Evolutionary conservation across 352 stramenopile genomes (phyloP), one percentile per base, ranked within the genome.

Genomic region (Globisporangium paddicum): DNA sequence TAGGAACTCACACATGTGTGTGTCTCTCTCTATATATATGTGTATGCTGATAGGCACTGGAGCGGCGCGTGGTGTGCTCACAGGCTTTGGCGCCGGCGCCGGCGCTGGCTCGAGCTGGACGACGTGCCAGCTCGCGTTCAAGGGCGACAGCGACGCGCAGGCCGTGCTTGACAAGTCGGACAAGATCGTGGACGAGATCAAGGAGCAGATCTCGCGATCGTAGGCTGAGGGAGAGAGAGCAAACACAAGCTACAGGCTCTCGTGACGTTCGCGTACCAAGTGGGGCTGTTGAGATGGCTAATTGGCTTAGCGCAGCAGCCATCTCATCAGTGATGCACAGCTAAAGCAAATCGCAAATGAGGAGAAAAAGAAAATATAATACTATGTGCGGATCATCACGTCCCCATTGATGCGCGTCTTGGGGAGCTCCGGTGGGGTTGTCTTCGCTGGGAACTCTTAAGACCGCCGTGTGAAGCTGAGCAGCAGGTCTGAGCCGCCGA

Each of bases 81-180:
- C 82, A 57, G 85, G 85, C 51, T 72, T 94, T 8, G 85, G 85
- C 35, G 82, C 82, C 0, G 85, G 85, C 35, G 55, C 79, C 1
- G 85, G 82, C 44, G 79, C 82, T 9, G 85, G 85, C 11, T 90
- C 82, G 47, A 93, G 81, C 68, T 94, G 85, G 85, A 94, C 80
- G 57, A 92, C 82, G 45, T 94, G 85, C 66, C 82, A 90, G 62
- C 57, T 95, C 67, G 85, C 82, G 25, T 94, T 94, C 62, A 76
- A 86, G 44, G 84, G 82, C 55, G 62, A 90, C 66, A 75, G 48
- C 53, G 72, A 89, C 57, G 75, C 82, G 50, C 66, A 92, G 66
- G 76, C 70, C 44, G 63, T 70, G 44, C 71, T 92, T 53, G 67
- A 92, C 70, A 89, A 89, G 68, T 69, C 82, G 57, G 78, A 92